Evolutionary conservation across 345 rosid genomes (phyloP), one percentile per base, ranked within the genome.

Genomic region (Balakata baccata): DNA sequence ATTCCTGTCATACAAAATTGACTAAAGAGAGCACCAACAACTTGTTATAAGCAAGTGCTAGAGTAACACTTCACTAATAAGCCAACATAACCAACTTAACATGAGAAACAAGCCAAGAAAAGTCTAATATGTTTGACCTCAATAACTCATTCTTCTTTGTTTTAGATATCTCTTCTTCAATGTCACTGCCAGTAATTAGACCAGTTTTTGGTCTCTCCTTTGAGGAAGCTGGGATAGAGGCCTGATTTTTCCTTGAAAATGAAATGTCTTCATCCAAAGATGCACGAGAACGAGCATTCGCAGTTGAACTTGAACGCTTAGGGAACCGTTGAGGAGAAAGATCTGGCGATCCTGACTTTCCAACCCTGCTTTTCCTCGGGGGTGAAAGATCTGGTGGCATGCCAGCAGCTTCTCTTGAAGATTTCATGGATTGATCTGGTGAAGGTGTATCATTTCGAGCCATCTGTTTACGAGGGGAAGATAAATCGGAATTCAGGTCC

Each of bases 141-240:
- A 83, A 68, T 58, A 60, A 53, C 69, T 88, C 94, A 39, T 88
- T 89, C 71, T 78, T 84, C 84, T 84, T 94, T 23, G 77, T 84
- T 83, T 86, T 84, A 62, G 86, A 78, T 82, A 86, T 83, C 80
- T 87, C 95, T 45, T 85, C 78, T 43, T 84, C 66, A 14, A 82
- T 89, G 47, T 88, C 98, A 66, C 73, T 80, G 65, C 95, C 95
- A 76, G 86, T 82, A 75, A 90, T 84, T 70, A 94, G 77, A 71
- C 98, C 98, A 41, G 90, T 85, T 78, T 84, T 87, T 54, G 72
- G 81, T 62, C 20, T 73, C 69, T 81, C 91, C 77, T 76, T 87
- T 4, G 70, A 74, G 66, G 84, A 64, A 67, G 72, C 79, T 52
- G 83, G 66, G 75, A 66, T 81, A 67, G 83, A 66, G 34, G 80